These are phyloP conservation scores for Patellaria atrata DNA, from an alignment of 495 filamentous ascomycete genomes.

Conservation along the genomic window DNA sequence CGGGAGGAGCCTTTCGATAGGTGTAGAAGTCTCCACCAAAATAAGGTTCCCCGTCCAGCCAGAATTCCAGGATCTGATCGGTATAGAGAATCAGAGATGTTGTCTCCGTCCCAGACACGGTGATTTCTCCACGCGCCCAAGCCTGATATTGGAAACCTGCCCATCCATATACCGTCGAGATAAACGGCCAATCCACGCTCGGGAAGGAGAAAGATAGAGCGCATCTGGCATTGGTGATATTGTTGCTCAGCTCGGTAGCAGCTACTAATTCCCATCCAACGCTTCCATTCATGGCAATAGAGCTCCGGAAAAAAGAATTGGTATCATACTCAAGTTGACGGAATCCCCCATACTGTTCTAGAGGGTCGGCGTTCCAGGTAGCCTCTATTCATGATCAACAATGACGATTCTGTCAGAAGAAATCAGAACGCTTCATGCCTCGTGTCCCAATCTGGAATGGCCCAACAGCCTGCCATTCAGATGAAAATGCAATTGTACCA, in stretches of 20 bases:
- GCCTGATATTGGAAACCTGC: slow-evolving; percentile 44
- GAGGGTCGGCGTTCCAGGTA: slow-evolving; percentile 45
- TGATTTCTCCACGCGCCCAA: slow-evolving; percentile 39
- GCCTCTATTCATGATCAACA: slow-evolving; percentile 31
- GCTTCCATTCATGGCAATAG: slow-evolving; percentile 35
- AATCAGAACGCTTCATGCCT: slow-evolving; percentile 29
- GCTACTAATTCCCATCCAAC: slow-evolving; percentile 31
- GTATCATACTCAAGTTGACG: slow-evolving; percentile 28
- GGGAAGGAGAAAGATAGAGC: slow-evolving; percentile 33
- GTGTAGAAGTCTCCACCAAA: slow-evolving; percentile 46
- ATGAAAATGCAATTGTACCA: slow-evolving; percentile 24
- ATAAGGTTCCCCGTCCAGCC: slow-evolving; percentile 34
- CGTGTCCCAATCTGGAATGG: slow-evolving; percentile 48
- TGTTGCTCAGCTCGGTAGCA: slow-evolving; percentile 18
- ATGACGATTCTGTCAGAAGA: neutral
- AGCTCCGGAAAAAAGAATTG: slow-evolving; percentile 31
- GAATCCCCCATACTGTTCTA: slow-evolving; percentile 40
- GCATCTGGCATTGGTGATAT: slow-evolving; percentile 17
- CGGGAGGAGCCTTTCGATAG: slow-evolving; percentile 34
- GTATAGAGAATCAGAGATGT: slow-evolving; percentile 31
- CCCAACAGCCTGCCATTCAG: slow-evolving; percentile 39
- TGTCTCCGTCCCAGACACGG: slow-evolving; percentile 17
- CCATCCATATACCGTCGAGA: slow-evolving; percentile 46
- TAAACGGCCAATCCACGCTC: slow-evolving; percentile 34
- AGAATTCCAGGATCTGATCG: slow-evolving; percentile 36